A percentile compares a stretch with the other conserved stretches of the same genome.
Conservation (phyloP, 495 filamentous ascomycete genomes). For the Pseudevernia furfuracea region DNA sequence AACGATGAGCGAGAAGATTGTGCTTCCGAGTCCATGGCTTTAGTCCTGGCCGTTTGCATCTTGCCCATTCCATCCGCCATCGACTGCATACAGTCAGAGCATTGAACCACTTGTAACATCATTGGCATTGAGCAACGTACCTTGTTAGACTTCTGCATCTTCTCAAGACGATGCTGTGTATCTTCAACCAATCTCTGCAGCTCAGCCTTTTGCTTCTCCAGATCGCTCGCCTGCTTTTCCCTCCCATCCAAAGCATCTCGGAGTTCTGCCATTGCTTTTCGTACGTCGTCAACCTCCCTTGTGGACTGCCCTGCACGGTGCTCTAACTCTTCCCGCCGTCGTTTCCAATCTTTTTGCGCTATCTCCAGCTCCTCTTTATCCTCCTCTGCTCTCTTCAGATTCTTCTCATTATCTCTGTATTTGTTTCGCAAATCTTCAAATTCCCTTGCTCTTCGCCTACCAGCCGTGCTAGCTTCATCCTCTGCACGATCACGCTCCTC, state of each 20-base stretch:
- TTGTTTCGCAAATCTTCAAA: conserved; percentile 75
- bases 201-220: conserved; percentile 73
- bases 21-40: conserved; percentile 36
- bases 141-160: conserved; percentile 65
- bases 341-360: conserved; percentile 64
- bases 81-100: conserved; percentile 27
- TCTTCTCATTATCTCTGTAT: conserved; percentile 71
- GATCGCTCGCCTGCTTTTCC: conserved; percentile 71
- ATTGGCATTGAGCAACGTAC: conserved; percentile 18
- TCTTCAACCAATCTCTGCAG: conserved; percentile 71
- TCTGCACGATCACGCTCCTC: conserved; percentile 91
- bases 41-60: conserved; percentile 32
- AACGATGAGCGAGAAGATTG: conserved; percentile 58
- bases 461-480: conserved; percentile 74
- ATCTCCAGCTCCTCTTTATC: conserved; percentile 64
- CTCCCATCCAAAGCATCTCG: conserved; percentile 76
- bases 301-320: conserved; percentile 54
- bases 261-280: conserved; percentile 68
- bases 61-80: conserved; percentile 42
- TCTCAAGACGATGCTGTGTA: conserved; percentile 65
- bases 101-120: neutral
- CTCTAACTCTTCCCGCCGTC: conserved; percentile 67
- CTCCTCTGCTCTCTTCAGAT: conserved; percentile 58
- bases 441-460: conserved; percentile 68
- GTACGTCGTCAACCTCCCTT: conserved; percentile 65